These are phyloP conservation scores for Nicotiana rustica DNA, from an alignment of 305 asterid species.

Conservation along the genomic window DNA sequence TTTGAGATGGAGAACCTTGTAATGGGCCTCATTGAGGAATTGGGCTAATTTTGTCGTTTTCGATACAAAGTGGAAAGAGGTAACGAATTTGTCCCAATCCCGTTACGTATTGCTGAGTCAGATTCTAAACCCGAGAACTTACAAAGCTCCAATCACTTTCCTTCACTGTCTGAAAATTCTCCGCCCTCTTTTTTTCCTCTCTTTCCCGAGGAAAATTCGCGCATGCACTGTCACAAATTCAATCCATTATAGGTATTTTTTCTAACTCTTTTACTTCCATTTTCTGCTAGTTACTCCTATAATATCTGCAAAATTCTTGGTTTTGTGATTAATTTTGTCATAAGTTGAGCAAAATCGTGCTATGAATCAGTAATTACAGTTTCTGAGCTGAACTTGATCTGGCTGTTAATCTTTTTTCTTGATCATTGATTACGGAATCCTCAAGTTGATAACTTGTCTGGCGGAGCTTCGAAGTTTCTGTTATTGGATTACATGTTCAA, in stretches of 20 bases:
- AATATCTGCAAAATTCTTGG: background rate
- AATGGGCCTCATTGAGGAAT: background rate
- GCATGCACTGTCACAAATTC: background rate
- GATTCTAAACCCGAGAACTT: slow-evolving; percentile 24
- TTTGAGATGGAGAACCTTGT: background rate
- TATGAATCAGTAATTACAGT: background rate
- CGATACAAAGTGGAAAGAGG: background rate
- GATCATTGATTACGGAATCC: background rate
- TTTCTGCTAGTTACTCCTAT: background rate
- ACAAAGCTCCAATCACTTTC: slow-evolving; percentile 32
- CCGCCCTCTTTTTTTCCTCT: background rate
- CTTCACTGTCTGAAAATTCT: background rate
- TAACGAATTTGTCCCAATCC: slow-evolving; percentile 38
- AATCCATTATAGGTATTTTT: background rate
- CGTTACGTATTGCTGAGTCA: slow-evolving; percentile 41
- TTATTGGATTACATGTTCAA: background rate
- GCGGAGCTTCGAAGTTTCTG: background rate
- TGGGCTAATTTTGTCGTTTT: background rate
- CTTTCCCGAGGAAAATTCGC: background rate
- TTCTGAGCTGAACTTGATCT: slow-evolving; percentile 20
- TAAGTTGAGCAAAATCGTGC: background rate
- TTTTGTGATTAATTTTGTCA: background rate
- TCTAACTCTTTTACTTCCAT: background rate
- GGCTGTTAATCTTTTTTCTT: background rate
- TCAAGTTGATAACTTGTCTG: background rate